Conservation (phyloP, 331 rosid species). For the Malus hybrid region DNA sequence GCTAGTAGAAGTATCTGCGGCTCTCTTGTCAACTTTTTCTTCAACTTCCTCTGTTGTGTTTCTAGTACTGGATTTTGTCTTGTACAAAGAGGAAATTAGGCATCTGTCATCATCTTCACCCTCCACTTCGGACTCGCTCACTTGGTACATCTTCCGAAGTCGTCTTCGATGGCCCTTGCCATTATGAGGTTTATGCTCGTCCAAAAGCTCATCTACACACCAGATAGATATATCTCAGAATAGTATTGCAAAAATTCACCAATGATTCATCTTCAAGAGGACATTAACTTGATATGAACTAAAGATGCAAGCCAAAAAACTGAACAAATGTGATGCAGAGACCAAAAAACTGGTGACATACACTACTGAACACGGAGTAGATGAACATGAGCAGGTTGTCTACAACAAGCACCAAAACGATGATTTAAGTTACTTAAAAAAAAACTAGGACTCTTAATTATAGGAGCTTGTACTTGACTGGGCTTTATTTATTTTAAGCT, state of each 20-base stretch:
- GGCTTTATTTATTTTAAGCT: no score
- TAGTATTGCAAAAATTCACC: background rate
- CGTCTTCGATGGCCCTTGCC: conserved; percentile 21
- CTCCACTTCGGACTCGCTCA: conserved; percentile 20
- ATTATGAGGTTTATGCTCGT: conserved; percentile 22
- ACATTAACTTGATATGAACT: background rate
- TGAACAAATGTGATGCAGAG: background rate
- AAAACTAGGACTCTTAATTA: no score
- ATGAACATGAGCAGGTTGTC: background rate
- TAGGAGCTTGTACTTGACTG: no score
- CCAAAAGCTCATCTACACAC: conserved; percentile 32
- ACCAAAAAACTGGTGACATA: background rate
- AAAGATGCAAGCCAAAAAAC: background rate
- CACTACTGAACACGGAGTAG: background rate
- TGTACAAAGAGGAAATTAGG: conserved; percentile 46
- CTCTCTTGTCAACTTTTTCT: conserved; percentile 18
- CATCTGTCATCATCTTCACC: conserved; percentile 33
- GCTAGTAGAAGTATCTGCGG: conserved; percentile 22
- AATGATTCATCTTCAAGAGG: background rate
- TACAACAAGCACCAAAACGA: background rate
- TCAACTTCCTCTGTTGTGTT: conserved; percentile 21
- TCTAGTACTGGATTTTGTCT: conserved; percentile 20
- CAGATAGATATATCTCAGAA: background rate
- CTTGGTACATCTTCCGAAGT: conserved; percentile 43
- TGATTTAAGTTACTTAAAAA: background rate